These are phyloP conservation scores for Geranium rotundifolium DNA, from an alignment of 345 rosid genomes.

Conservation along the genomic window DNA sequence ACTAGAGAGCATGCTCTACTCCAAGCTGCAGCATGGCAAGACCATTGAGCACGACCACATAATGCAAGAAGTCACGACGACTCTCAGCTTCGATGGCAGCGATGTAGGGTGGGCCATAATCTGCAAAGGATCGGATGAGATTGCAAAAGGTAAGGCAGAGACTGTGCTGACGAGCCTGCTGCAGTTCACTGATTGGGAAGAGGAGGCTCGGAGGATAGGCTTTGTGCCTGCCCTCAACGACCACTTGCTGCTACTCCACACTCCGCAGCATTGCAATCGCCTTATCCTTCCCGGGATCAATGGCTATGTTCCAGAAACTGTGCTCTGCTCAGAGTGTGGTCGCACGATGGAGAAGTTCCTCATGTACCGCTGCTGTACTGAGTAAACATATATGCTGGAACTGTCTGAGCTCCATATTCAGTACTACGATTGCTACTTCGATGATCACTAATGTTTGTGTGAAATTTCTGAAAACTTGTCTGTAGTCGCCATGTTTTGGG, in stretches of 20 bases:
- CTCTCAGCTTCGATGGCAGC: conserved; percentile 26
- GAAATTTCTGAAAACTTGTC: no score
- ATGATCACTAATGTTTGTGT: no score
- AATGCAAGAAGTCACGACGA: conserved; percentile 22
- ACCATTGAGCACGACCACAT: conserved; percentile 9
- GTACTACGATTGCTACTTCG: no score
- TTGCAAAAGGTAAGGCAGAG: conserved; percentile 14
- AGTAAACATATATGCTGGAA: neutral
- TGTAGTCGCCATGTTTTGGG: no score
- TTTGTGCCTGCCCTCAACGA: conserved; percentile 6
- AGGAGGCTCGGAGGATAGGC: neutral
- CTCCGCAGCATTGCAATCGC: conserved; percentile 21
- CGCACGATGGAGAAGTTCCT: conserved; percentile 29
- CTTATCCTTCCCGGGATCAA: conserved; percentile 20
- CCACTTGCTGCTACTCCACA: conserved; percentile 2
- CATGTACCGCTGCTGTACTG: conserved; percentile 29
- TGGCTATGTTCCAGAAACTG: conserved; percentile 19
- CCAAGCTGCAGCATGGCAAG: conserved; percentile 17
- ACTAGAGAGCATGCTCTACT: conserved; percentile 29
- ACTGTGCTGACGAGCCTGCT: conserved; percentile 4
- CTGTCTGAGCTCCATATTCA: no score
- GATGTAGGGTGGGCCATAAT: conserved; percentile 27
- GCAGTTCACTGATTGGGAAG: conserved; percentile 2
- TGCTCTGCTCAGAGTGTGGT: conserved; percentile 23
- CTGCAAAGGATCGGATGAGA: conserved; percentile 2